Percentiles rank a stretch among this genome's conserved stretches.
phyloP scores from a whole-genome alignment of 2,329 filamentous ascomycete genomes.

The Epichloe amarillans region DNA sequence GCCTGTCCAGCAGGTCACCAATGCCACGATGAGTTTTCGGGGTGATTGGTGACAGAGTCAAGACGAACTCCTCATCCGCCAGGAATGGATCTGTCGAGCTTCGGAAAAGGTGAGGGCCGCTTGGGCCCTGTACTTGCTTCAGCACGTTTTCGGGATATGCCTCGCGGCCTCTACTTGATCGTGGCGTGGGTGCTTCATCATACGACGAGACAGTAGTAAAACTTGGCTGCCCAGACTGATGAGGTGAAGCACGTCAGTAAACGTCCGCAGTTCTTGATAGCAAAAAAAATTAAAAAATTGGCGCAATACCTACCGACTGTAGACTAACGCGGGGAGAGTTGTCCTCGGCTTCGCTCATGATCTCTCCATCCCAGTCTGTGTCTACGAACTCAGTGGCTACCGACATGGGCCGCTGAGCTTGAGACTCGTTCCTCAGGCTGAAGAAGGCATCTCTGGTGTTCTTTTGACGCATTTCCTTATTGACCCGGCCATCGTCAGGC shows the following conservation, averaged over 20 bases:
- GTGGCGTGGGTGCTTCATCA: conserved; percentile 70
- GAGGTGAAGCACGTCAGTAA: conserved; percentile 6
- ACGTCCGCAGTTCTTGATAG: not conserved
- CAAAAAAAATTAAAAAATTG: not conserved
- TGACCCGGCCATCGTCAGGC: conserved; percentile 24
- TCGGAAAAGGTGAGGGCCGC: conserved; percentile 84
- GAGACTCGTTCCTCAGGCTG: conserved; percentile 36
- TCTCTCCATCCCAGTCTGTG: conserved; percentile 55
- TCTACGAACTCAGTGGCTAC: conserved; percentile 67
- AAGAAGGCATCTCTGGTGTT: conserved; percentile 46
- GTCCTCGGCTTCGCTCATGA: conserved; percentile 43
- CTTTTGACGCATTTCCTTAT: conserved; percentile 40
- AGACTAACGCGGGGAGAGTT: conserved; percentile 55
- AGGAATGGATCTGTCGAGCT: conserved; percentile 40
- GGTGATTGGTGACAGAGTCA: conserved; percentile 63
- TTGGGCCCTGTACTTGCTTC: conserved; percentile 64
- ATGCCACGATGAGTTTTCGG: conserved; percentile 41
- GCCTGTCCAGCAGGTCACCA: conserved; percentile 14
- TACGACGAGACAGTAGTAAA: conserved; percentile 79
- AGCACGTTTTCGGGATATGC: conserved; percentile 46
- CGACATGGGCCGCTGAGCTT: conserved; percentile 46
- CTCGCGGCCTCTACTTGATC: conserved; percentile 46
- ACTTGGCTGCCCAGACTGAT: conserved; percentile 56
- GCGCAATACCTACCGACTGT: conserved; percentile 48
- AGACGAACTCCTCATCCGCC: conserved; percentile 33